These are phyloP conservation scores for Globisporangium rhizosaccharum DNA, from an alignment of 352 stramenopile genomes.

Conservation along the genomic window DNA sequence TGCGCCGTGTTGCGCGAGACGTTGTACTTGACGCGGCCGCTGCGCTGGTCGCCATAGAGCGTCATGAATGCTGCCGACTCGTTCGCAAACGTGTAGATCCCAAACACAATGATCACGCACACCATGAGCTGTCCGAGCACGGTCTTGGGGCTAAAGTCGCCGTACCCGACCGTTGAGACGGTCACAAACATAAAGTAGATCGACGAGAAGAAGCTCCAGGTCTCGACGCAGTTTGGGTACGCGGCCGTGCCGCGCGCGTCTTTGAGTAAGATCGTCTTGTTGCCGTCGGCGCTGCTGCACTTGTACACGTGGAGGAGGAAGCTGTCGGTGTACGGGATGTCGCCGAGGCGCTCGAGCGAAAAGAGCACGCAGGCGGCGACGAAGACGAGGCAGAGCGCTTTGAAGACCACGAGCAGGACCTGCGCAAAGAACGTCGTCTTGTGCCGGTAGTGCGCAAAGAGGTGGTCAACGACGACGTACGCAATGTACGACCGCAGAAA, in stretches of 20 bases:
- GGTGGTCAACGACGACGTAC: conserved; percentile 70
- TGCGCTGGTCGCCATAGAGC: conserved; percentile 67
- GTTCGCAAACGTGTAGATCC: conserved; percentile 85
- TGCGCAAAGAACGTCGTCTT: conserved; percentile 73
- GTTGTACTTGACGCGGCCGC: conserved; percentile 52
- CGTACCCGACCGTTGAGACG: conserved; percentile 83
- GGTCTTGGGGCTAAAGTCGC: conserved; percentile 82
- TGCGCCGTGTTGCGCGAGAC: conserved; percentile 62
- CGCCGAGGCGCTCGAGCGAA: conserved; percentile 78
- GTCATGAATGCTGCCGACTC: conserved; percentile 75
- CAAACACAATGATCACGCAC: conserved; percentile 79
- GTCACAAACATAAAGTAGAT: conserved; percentile 91
- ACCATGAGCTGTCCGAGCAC: conserved; percentile 74
- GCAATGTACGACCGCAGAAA: conserved; percentile 83
- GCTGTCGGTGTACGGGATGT: conserved; percentile 74
- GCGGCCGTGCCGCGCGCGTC: conserved; percentile 42
- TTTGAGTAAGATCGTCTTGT: conserved; percentile 39
- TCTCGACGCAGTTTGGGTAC: conserved; percentile 62
- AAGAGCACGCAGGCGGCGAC: conserved; percentile 80
- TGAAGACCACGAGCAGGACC: conserved; percentile 74
- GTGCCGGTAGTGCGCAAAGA: conserved; percentile 67
- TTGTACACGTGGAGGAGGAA: conserved; percentile 86
- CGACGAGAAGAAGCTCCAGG: conserved; percentile 83
- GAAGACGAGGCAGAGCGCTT: conserved; percentile 72
- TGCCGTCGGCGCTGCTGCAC: conserved; percentile 50